A percentile compares a stretch with the other conserved stretches of the same genome.
These are phyloP conservation scores for Ogataea minuta DNA, from an alignment of 805 yeast species.

Conservation along the genomic window DNA sequence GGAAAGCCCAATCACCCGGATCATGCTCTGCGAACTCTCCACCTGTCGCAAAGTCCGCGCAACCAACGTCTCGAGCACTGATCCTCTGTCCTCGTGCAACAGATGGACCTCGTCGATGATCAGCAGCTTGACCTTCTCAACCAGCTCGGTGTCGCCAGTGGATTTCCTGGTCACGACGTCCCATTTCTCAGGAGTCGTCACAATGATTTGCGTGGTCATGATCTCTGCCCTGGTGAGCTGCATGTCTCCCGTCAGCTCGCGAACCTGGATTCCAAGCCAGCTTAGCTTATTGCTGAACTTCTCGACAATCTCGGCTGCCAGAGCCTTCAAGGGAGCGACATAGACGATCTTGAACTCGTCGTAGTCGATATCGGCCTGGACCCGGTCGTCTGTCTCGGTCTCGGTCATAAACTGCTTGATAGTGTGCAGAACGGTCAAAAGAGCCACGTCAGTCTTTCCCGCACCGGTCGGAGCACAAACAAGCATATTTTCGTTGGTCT, in stretches of 20 bases:
- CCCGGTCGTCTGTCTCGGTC: constrained; percentile 44
- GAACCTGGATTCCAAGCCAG: constrained; percentile 83
- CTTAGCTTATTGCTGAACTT: constrained; percentile 73
- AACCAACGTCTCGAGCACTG: constrained; percentile 92
- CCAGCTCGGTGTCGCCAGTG: constrained; percentile 81
- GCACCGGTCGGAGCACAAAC: constrained; percentile 99
- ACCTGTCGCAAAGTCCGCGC: constrained; percentile 94
- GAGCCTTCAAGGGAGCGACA: constrained; percentile 90
- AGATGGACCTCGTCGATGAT: constrained; percentile 97
- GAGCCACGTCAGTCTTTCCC: constrained; percentile 93
- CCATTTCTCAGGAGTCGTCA: constrained; percentile 96
- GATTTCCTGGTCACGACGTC: constrained; percentile 95
- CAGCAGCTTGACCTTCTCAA: constrained; percentile 77
- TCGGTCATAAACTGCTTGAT: constrained; percentile 68
- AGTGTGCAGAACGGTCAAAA: constrained; percentile 74
- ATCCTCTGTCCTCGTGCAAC: constrained; percentile 96
- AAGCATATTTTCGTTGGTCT: constrained; percentile 90
- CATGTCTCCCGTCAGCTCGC: constrained; percentile 95
- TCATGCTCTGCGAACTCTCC: constrained; percentile 90
- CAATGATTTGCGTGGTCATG: constrained; percentile 78
- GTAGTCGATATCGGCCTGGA: constrained; percentile 64
- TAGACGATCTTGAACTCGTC: constrained; percentile 88
- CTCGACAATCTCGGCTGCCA: constrained; percentile 95
- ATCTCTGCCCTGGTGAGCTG: constrained; percentile 82
- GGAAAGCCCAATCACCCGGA: constrained; percentile 88